Conservation (phyloP, 805 yeast species). For the Starmerella stellata region DNA sequence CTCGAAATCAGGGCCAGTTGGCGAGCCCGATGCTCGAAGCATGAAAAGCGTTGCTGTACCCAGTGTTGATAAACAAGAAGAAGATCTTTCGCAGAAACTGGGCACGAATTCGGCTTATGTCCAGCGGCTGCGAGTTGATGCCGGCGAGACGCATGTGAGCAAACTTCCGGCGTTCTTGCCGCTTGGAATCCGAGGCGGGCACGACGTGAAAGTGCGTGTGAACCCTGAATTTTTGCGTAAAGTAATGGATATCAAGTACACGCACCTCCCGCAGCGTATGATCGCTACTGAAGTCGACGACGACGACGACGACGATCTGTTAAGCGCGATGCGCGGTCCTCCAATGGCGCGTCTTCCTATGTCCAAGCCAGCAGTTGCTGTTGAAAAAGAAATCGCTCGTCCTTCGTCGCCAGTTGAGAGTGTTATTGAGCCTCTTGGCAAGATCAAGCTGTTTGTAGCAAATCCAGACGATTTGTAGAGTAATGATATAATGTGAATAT, state of each 20-base stretch:
- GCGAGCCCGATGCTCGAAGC: neutral
- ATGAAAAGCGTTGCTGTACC: too few species aligned
- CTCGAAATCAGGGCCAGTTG: neutral
- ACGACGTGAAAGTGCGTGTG: conserved; percentile 10
- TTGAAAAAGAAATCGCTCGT: neutral
- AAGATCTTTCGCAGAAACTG: conserved; percentile 5
- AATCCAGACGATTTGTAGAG: conserved; percentile 25
- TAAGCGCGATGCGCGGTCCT: neutral
- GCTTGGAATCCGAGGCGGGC: conserved; percentile 13
- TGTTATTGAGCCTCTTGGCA: conserved; percentile 21
- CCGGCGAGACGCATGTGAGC: conserved; percentile 19
- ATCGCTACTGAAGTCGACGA: conserved; percentile 64
- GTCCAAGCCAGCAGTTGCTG: too few species aligned
- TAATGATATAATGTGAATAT: too few species aligned
- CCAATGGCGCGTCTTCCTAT: neutral
- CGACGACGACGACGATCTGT: conserved; percentile 26
- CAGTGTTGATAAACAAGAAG: too few species aligned
- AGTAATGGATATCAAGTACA: conserved; percentile 25
- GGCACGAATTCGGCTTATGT: conserved; percentile 23
- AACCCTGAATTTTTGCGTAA: conserved; percentile 20
- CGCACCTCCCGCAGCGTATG: conserved; percentile 36
- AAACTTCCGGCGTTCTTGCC: conserved; percentile 16
- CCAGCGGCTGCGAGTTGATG: conserved; percentile 17
- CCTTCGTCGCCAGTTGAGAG: conserved; percentile 17
- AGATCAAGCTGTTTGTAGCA: conserved; percentile 25